Base-by-base conservation (phyloP, 108 stramenopile species). In the Discostella pseudostelligera region DNA sequence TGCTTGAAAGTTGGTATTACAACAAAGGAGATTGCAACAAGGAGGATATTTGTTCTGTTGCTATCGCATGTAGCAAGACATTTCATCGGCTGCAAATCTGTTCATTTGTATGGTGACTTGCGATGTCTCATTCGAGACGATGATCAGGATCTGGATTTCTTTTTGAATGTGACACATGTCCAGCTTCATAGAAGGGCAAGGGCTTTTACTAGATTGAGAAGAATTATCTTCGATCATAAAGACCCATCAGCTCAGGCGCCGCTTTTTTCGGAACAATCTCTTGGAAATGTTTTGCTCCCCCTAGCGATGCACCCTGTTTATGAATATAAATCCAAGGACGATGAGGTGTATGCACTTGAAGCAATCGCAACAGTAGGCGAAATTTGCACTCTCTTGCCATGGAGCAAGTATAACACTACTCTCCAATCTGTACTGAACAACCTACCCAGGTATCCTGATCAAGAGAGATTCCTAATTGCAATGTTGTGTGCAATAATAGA, bases 71-170 rank as follows among this genome's bases (percentile, higher is more conserved):
- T 90, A 40, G 70, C 91, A 8, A 70, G 39, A 24, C 39, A 37
- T 16, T 90, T 86, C 24, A 43, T 35, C 7, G 56, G 44, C 16
- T 28, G 43, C 53, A 42, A 69, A 10, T 81, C 81, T 22, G 63
- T 78, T 2, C 80, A 92, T 75, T 63, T 93, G 19, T 87, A 87
- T 62, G 88, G 94, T 5, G 94, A 95, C 65, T 71, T 95, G 35
- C 45, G 56, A 19, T 61, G 58, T 40, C 72, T 95, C 8, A 76
- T 83, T 17, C 40, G 82, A 47, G 85, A 89, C 39, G 91, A 95
- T 35, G 89, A 92, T 44, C 81, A 84, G 40, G 91, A 99, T 47
- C 76, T 94, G 19, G 96, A 97, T 73, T 97, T 99, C 61, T 97
- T 99, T 75, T 64, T 88, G 22, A 96, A 95, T 64, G 67, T 96